Base-by-base conservation (phyloP, 257 asterid species). In the Oldenlandia corymbosa region DNA sequence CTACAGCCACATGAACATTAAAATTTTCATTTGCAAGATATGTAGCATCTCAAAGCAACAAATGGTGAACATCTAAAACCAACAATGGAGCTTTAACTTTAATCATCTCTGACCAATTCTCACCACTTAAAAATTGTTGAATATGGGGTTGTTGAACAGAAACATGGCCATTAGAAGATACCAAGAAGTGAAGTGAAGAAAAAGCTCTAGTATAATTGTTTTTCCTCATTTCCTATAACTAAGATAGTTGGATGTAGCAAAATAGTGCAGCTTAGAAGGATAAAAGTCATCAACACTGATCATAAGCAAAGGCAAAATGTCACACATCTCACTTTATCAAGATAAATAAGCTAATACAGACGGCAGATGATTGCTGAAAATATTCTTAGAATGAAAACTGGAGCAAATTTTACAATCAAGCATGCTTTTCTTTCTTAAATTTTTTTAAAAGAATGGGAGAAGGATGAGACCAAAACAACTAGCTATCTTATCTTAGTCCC, bases 1-100 rank as follows among this genome's bases (percentile, higher is more conserved):
- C 79, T 74, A 69, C 71, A 16, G 58, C 56, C 30, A 34, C 21
- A 27, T n/a, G 18, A 63, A 46, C 46, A 56, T 47, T 26, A 68
- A 68, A 41, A 50, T 58, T 41, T 42, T 31, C 28, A 57, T 51
- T 52, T 64, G 20, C 36, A 52, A 36, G 31, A 45, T 45, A 60
- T 5, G 5, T 16, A 56, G n/a, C 45, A 48, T 59, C 31, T 12
- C 23, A 49, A 49, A 58, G 37, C 27, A 66, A 39, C 28, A 32
- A 8, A 5, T 27, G 2, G 30, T 4, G 61, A 2, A 32, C 7
- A 51, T 23, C 4, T 21, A 51, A 51, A 51, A 23, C 32, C 18
- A 24, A 23, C 23, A 51, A 51, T 1, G 17, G 17, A 12, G 18
- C 27, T 50, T 50, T 6, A 11, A 28, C 20, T 47, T 47, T 18